A percentile compares a stretch with the other conserved stretches of the same genome.
phyloP scores from a whole-genome alignment of 805 yeast genomes.

The Candida verbasci region DNA sequence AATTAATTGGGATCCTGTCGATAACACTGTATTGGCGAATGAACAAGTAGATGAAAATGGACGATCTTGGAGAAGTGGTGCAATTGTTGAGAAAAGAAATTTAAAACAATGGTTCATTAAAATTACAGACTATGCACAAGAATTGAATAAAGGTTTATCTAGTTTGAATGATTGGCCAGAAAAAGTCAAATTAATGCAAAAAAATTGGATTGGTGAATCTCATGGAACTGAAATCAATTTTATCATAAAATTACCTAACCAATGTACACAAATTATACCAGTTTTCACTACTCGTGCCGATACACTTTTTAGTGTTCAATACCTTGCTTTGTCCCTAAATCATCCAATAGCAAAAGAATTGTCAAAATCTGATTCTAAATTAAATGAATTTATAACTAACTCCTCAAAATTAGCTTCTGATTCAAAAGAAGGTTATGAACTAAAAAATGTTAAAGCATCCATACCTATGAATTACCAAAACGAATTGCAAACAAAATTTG shows the following conservation, averaged over 20 bases:
- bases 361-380: conserved; percentile 32
- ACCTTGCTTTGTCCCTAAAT: conserved; percentile 67
- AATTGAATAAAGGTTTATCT: conserved; percentile 60
- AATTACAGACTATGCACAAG: conserved; percentile 76
- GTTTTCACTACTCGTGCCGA: conserved; percentile 90
- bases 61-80: conserved; percentile 96
- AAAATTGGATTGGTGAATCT: conserved; percentile 90
- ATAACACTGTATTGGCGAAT: conserved; percentile 87
- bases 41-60: conserved; percentile 95
- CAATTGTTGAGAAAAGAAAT: conserved; percentile 75
- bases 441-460: conserved; percentile 40
- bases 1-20: conserved; percentile 98
- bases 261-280: conserved; percentile 25
- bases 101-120: conserved; percentile 93
- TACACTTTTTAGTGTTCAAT: conserved; percentile 79
- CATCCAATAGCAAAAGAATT: conserved; percentile 55
- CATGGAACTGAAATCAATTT: conserved; percentile 71
- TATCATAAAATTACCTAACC: conserved; percentile 13
- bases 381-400: conserved; percentile 49
- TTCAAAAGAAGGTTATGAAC: conserved; percentile 51
- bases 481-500: conserved; percentile 9
- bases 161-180: conserved; percentile 75
- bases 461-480: conserved; percentile 55
- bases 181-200: conserved; percentile 86
- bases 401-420: conserved; percentile 34